A percentile compares a stretch with the other conserved stretches of the same genome.
phyloP scores from a whole-genome alignment of 2,329 filamentous ascomycete genomes.

The Sporothrix pseudoabietina region DNA sequence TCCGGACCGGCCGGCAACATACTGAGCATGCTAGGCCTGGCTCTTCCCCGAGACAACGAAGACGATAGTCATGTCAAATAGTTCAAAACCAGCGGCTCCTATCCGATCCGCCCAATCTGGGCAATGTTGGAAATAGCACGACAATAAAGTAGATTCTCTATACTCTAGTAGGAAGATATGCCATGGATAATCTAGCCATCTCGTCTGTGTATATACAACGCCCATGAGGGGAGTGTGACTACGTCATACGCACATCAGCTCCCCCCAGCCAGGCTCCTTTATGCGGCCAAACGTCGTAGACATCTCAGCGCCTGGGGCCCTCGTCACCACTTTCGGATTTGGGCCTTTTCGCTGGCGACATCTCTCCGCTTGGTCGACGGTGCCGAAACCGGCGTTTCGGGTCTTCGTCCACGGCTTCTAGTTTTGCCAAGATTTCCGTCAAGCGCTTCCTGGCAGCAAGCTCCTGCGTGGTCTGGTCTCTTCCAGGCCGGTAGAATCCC shows the following conservation, averaged over 20 bases:
- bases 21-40: conserved; percentile 80
- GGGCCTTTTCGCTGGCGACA: conserved; percentile 50
- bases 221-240: neutral
- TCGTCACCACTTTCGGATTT: conserved; percentile 38
- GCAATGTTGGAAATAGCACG: neutral
- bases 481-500: conserved; percentile 57
- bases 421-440: conserved; percentile 49
- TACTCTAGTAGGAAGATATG: neutral
- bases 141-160: neutral
- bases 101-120: neutral
- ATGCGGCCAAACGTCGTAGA: neutral
- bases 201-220: neutral
- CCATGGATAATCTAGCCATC: neutral
- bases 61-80: conserved; percentile 45
- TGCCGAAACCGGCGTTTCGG: conserved; percentile 42
- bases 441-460: conserved; percentile 56
- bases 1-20: conserved; percentile 86
- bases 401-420: conserved; percentile 43
- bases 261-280: neutral
- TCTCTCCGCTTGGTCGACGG: conserved; percentile 46
- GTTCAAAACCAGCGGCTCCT: conserved; percentile 52
- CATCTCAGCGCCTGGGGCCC: neutral
- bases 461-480: conserved; percentile 53
- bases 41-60: conserved; percentile 77
- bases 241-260: neutral